Evolutionary conservation across 495 filamentous ascomycete genomes (phyloP).

Genomic region (Aspergillus baeticus): DNA sequence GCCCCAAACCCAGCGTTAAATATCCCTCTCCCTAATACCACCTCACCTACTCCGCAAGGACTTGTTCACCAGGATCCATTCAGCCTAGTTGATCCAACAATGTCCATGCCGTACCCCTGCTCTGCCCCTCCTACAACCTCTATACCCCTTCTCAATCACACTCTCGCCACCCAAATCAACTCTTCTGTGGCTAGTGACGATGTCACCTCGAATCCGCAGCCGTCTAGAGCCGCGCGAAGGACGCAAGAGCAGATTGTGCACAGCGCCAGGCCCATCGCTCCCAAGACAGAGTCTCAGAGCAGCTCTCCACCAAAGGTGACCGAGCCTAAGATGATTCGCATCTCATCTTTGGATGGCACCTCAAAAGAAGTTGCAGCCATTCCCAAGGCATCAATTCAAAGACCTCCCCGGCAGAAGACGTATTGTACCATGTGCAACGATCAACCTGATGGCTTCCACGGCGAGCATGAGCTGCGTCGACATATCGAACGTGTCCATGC

Average conservation of each 20-base stretch:
- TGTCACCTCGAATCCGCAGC: constrained; percentile 24
- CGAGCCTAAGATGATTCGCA: constrained; percentile 52
- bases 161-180: constrained; percentile 34
- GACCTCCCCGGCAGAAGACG: constrained; percentile 75
- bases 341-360: constrained; percentile 58
- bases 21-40: constrained; percentile 25
- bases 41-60: constrained; percentile 27
- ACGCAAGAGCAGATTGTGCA: constrained; percentile 46
- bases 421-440: constrained; percentile 72
- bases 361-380: constrained; percentile 62
- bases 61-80: constrained; percentile 28
- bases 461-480: constrained; percentile 88
- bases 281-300: constrained; percentile 36
- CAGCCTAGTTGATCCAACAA: constrained; percentile 27
- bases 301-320: constrained; percentile 27
- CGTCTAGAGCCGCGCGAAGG: constrained; percentile 40
- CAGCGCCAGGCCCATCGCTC: constrained; percentile 44
- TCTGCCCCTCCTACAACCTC: constrained; percentile 35
- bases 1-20: constrained; percentile 32
- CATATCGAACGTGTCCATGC: constrained; percentile 82
- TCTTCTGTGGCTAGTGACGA: constrained; percentile 34
- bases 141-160: constrained; percentile 17
- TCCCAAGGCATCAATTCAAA: constrained; percentile 67
- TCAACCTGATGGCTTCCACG: constrained; percentile 83
- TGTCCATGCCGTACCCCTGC: constrained; percentile 30